These are phyloP conservation scores for Mortierella sp. DNA, from an alignment of 371 early-diverging fungal genomes.

Conservation along the genomic window DNA sequence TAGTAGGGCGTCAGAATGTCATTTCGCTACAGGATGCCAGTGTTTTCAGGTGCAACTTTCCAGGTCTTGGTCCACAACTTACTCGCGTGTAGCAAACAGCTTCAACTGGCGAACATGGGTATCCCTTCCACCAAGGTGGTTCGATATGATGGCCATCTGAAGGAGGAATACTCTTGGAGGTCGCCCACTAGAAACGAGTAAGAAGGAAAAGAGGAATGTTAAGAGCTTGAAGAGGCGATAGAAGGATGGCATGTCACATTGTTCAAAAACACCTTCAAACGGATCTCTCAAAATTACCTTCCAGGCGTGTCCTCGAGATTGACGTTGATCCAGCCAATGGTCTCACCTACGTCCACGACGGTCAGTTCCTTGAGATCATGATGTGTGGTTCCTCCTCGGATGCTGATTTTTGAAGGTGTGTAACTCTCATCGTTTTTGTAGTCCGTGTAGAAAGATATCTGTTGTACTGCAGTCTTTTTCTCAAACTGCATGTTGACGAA, in stretches of 20 bases:
- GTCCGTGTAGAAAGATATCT: constrained; percentile 83
- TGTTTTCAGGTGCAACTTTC: too few relatives aligned
- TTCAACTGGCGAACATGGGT: constrained; percentile 88
- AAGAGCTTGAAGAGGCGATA: background rate
- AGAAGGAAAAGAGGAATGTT: constrained; percentile 10
- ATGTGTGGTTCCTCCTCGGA: constrained; percentile 80
- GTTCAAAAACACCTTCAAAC: background rate
- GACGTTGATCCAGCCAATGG: constrained; percentile 79
- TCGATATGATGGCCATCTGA: constrained; percentile 83
- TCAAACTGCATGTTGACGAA: constrained; percentile 65
- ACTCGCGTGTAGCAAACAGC: constrained; percentile 69
- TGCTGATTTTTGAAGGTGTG: constrained; percentile 81
- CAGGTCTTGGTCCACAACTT: too few relatives aligned
- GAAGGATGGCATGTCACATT: background rate
- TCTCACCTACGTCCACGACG: constrained; percentile 70
- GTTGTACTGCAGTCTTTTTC: constrained; percentile 65
- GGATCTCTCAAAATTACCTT: constrained; percentile 50
- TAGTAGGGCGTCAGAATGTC: too few relatives aligned
- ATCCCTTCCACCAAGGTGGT: constrained; percentile 94
- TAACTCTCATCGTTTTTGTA: constrained; percentile 92
- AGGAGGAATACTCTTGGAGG: constrained; percentile 72
- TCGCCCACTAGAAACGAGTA: constrained; percentile 42
- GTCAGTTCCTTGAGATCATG: constrained; percentile 74
- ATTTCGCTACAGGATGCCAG: too few relatives aligned
- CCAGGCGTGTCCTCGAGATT: constrained; percentile 63